Conservation (phyloP, 2,329 filamentous ascomycete genomes). For the Cordyceps farinosa region DNA sequence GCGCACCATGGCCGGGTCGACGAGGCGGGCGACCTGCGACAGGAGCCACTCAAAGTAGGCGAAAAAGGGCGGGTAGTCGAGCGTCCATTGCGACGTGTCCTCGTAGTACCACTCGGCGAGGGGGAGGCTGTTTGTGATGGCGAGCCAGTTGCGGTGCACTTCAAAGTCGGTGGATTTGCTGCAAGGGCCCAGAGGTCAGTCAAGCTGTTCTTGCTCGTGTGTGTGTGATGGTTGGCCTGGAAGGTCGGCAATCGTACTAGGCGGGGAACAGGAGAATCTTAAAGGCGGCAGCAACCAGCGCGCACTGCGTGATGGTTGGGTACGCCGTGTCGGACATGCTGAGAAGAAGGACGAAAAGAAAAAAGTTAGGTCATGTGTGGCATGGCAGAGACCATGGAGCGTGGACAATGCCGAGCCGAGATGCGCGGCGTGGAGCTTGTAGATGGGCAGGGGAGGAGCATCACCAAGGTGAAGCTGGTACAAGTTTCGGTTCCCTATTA, state of each 20-base stretch:
- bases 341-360: constrained; percentile 1
- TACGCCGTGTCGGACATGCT: constrained; percentile 70
- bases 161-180: constrained; percentile 99
- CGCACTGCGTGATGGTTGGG: constrained; percentile 85
- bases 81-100: constrained; percentile 97
- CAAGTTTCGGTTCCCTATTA: neutral
- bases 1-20: constrained; percentile 77
- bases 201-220: neutral
- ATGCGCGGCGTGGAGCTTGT: constrained; percentile 2
- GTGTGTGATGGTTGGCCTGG: neutral
- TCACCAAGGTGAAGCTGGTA: neutral
- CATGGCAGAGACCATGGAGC: neutral
- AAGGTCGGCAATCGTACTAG: constrained; percentile 62
- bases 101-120: constrained; percentile 93
- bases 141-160: constrained; percentile 97
- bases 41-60: constrained; percentile 94
- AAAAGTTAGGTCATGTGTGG: neutral
- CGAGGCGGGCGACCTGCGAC: constrained; percentile 72
- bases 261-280: constrained; percentile 91
- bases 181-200: constrained; percentile 17
- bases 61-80: constrained; percentile 98
- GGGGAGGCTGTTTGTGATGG: constrained; percentile 86
- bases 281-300: constrained; percentile 78
- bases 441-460: neutral
- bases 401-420: constrained; percentile 2